phyloP scores from a whole-genome alignment of 1,284 basidiomycete genomes.

The Ustilago loliicola region DNA sequence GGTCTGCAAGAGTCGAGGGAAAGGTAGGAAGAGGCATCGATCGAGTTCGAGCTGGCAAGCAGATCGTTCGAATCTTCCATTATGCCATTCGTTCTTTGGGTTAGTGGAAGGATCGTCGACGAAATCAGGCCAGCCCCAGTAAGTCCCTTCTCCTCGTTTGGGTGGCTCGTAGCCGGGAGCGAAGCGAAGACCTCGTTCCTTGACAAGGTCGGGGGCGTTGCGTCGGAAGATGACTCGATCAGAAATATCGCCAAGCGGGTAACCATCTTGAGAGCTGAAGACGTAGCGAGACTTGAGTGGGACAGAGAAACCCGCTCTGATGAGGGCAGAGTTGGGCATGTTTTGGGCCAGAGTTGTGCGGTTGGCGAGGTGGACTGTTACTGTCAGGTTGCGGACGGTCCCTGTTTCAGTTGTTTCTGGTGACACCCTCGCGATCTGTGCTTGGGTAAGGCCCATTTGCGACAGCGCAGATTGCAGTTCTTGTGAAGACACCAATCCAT shows the following conservation, averaged over 20 bases:
- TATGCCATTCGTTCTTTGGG: constrained; percentile 21
- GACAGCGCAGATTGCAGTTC: constrained; percentile 20
- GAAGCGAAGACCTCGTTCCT: constrained; percentile 1
- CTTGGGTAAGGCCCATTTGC: constrained; percentile 30
- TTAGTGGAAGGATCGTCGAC: constrained; percentile 20
- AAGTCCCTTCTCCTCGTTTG: constrained; percentile 15
- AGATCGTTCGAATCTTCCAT: constrained; percentile 26
- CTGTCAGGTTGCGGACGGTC: constrained; percentile 15
- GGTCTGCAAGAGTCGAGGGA: not conserved
- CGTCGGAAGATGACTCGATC: constrained; percentile 21
- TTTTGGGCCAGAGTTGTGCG: constrained; percentile 23
- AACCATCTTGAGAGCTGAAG: constrained; percentile 47
- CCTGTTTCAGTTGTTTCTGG: not conserved
- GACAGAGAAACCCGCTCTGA: constrained; percentile 43
- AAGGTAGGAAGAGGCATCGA: constrained; percentile 31
- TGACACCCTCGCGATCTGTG: constrained; percentile 9
- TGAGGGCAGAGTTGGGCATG: constrained; percentile 26
- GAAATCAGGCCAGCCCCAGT: constrained; percentile 37
- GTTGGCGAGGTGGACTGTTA: constrained; percentile 28
- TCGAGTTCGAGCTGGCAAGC: constrained; percentile 42
- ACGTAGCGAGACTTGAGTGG: constrained; percentile 39
- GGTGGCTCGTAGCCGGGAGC: not conserved
- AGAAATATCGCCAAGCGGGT: constrained; percentile 27
- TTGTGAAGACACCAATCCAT: constrained; percentile 14
- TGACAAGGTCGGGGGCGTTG: not conserved